phyloP scores from a whole-genome alignment of 164 flowering plant genomes.

The Saururus chinensis region DNA sequence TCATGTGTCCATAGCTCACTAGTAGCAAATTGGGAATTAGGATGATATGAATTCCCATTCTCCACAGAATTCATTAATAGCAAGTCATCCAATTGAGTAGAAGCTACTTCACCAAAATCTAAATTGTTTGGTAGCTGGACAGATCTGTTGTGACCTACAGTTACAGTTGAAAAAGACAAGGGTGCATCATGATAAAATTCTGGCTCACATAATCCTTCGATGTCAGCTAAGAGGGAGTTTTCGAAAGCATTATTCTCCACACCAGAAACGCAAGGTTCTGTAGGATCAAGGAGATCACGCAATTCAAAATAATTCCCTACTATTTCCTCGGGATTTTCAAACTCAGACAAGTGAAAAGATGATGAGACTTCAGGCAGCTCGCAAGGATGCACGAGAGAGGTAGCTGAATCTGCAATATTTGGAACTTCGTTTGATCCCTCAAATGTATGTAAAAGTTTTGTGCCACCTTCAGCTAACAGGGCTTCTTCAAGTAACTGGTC shows the following conservation, averaged over 20 bases:
- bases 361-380: slow-evolving; percentile 43
- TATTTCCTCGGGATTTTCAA: not conserved
- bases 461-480: slow-evolving; percentile 12
- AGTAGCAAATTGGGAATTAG: not conserved
- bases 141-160: not conserved
- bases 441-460: slow-evolving; percentile 6
- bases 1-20: slow-evolving; percentile 34
- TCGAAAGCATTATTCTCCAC: slow-evolving; percentile 7
- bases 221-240: slow-evolving; percentile 11
- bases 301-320: slow-evolving; percentile 66
- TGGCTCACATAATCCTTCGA: slow-evolving; percentile 32
- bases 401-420: slow-evolving; percentile 14
- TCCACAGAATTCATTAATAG: slow-evolving; percentile 12
- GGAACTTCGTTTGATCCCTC: slow-evolving; percentile 4
- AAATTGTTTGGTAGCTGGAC: not conserved
- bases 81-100: not conserved
- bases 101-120: not conserved
- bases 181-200: slow-evolving; percentile 58
- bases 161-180: slow-evolving; percentile 28
- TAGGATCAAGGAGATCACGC: slow-evolving; percentile 48
- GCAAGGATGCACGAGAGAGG: slow-evolving; percentile 14
- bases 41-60: slow-evolving; percentile 10
- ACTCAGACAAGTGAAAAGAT: slow-evolving; percentile 12
- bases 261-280: slow-evolving; percentile 19
- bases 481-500: slow-evolving; percentile 9